A percentile compares a stretch with the other conserved stretches of the same genome.
These are phyloP conservation scores for Termitomyces eurrhizus DNA, from an alignment of 768 basidiomycete genomes.

Conservation along the genomic window DNA sequence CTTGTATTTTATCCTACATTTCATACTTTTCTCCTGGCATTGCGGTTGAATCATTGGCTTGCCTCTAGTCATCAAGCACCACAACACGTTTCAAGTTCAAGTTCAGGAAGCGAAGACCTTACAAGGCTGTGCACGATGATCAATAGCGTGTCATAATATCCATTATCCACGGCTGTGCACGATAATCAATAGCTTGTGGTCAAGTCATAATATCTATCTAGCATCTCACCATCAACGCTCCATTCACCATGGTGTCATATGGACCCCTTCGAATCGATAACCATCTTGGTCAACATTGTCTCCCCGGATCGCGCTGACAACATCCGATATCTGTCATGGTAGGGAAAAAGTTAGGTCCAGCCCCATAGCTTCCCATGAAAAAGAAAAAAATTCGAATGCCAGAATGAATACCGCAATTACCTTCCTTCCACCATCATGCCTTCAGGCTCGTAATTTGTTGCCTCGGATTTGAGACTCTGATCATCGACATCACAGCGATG, in stretches of 20 bases:
- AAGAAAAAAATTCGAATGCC: background rate
- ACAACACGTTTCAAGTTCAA: background rate
- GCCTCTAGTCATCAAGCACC: background rate
- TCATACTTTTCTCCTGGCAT: background rate
- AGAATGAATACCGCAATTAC: background rate
- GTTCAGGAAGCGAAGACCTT: background rate
- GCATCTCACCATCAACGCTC: background rate
- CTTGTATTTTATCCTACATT: constrained; percentile 4
- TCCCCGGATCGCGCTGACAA: background rate
- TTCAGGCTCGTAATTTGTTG: background rate
- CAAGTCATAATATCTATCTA: background rate
- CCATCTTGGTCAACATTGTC: background rate
- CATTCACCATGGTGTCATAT: background rate
- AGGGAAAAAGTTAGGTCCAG: background rate
- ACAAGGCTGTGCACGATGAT: background rate
- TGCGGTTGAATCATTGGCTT: background rate
- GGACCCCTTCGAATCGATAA: background rate
- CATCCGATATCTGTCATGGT: background rate
- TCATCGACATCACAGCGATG: background rate
- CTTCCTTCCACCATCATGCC: background rate
- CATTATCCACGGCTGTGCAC: background rate
- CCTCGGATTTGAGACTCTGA: background rate
- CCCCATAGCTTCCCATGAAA: background rate
- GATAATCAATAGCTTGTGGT: background rate
- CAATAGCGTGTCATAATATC: background rate